Evolutionary conservation across 768 basidiomycete species (phyloP).

Genomic region (Amanita subjunquillea): DNA sequence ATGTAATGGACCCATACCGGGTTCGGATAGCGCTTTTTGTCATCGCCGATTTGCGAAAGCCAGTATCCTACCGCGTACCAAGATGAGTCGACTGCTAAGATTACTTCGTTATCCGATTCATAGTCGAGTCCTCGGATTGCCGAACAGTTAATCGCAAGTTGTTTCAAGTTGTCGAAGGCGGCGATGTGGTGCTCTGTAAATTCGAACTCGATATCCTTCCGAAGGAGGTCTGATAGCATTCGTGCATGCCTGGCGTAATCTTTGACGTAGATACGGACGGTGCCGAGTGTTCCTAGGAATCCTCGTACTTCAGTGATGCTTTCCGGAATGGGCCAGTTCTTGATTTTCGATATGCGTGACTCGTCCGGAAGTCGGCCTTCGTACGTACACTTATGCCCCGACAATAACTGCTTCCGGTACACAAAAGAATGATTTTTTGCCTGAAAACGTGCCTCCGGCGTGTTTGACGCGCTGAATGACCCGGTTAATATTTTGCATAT

Average conservation of each 20-base stretch:
- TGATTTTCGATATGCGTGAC: neutral
- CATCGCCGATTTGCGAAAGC: constrained; percentile 8
- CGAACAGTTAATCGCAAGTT: constrained; percentile 8
- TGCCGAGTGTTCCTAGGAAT: too few species aligned
- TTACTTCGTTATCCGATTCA: constrained; percentile 10
- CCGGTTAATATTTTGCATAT: too few species aligned
- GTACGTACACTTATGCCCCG: neutral
- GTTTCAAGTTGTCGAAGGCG: too few species aligned
- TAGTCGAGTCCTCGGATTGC: constrained; percentile 20
- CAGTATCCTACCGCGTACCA: constrained; percentile 2
- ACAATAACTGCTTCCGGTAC: neutral
- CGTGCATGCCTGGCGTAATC: too few species aligned
- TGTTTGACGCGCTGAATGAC: too few species aligned
- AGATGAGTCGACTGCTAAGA: constrained; percentile 20
- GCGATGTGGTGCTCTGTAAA: too few species aligned
- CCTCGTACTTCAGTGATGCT: neutral
- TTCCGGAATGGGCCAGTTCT: neutral
- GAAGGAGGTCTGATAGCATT: too few species aligned
- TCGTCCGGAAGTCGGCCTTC: neutral
- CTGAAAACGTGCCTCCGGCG: too few species aligned
- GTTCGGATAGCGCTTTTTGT: neutral
- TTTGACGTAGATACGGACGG: too few species aligned
- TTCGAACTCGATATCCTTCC: too few species aligned
- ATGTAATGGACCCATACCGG: neutral
- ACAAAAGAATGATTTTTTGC: too few species aligned